A percentile compares a stretch with the other conserved stretches of the same genome.
Conservation (phyloP, 108 stramenopile genomes). For the Bacterosira constricta region DNA sequence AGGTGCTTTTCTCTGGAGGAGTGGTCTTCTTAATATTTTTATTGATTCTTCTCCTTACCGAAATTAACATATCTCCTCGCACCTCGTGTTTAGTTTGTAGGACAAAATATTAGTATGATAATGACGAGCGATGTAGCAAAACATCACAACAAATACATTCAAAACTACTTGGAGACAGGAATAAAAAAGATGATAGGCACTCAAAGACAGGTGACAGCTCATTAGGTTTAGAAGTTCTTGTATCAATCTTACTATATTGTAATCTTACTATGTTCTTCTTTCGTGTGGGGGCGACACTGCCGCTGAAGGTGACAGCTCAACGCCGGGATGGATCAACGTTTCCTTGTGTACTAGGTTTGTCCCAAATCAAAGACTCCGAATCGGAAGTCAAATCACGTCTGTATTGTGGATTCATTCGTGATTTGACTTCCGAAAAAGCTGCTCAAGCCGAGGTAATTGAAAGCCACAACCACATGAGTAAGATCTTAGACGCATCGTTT, state of each 20-base stretch:
- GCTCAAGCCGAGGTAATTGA: constrained; percentile 2
- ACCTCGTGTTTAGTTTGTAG: no score
- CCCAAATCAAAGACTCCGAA: constrained; percentile 41
- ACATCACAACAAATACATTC: constrained; percentile 32
- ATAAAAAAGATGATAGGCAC: constrained; percentile 48
- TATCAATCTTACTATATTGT: no score
- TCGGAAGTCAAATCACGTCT: no score
- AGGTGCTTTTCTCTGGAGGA: no score
- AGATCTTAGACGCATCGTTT: constrained; percentile 43
- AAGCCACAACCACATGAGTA: constrained; percentile 23
- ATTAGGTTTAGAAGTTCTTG: no score
- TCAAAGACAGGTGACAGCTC: constrained; percentile 28
- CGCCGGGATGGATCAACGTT: constrained; percentile 47
- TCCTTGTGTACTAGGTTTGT: constrained; percentile 38
- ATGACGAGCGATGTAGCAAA: constrained; percentile 8
- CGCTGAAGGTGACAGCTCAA: constrained; percentile 12
- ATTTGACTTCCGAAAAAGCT: constrained; percentile 34
- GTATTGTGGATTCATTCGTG: constrained; percentile 54
- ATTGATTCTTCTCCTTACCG: no score
- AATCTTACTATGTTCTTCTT: no score
- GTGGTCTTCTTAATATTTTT: no score
- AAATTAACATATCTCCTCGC: no score
- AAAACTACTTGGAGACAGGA: constrained; percentile 28
- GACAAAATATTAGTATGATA: constrained; percentile 43
- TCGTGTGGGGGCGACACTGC: no score